Evolutionary conservation across 345 rosid genomes (phyloP).

Genomic region (Eutrema japonicum): DNA sequence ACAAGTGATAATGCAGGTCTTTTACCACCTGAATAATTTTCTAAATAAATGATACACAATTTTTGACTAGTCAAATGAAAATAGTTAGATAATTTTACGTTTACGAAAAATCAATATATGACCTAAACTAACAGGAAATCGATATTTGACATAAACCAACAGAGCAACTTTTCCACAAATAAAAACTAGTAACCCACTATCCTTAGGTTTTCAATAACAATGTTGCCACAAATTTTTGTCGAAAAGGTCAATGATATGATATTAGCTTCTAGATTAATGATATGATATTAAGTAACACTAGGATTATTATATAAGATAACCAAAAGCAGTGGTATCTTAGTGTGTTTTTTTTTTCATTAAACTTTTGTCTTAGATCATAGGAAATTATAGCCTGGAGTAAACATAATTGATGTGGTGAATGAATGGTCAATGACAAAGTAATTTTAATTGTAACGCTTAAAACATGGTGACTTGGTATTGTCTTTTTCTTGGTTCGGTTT

Average conservation of each 20-base stretch:
- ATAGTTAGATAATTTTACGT: no score
- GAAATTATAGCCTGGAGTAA: background rate
- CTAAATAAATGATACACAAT: no score
- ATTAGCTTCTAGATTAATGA: background rate
- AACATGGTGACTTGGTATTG: background rate
- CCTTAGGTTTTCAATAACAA: background rate
- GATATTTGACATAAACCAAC: no score
- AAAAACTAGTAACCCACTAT: no score
- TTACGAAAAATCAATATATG: no score
- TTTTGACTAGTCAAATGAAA: no score
- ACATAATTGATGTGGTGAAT: constrained; percentile 3
- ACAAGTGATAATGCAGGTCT: no score
- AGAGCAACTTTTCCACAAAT: no score
- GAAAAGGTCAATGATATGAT: no score
- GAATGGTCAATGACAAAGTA: constrained; percentile 5
- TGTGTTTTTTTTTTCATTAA: background rate
- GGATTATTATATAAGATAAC: background rate
- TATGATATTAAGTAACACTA: background rate
- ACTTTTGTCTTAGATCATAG: background rate
- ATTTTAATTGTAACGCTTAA: background rate
- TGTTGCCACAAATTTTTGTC: constrained; percentile 11
- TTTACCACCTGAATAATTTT: no score
- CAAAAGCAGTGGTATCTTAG: background rate
- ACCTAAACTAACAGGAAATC: no score
- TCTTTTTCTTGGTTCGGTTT: background rate